Conservation (phyloP, 2,329 filamentous ascomycete genomes). For the Fusarium tanahbumbuense region DNA sequence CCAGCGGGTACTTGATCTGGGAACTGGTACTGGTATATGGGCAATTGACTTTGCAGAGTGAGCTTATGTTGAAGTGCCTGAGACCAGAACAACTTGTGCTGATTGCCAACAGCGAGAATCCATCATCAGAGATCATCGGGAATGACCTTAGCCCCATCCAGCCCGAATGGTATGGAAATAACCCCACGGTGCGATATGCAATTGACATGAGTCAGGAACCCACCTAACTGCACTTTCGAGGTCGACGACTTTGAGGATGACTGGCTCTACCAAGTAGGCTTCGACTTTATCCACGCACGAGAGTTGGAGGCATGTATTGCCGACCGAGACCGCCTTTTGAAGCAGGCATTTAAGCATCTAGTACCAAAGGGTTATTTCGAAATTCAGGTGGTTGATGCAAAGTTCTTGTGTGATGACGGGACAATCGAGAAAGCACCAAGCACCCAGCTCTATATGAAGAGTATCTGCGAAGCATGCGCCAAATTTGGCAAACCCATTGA, state of each 20-base stretch:
- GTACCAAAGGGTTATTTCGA: constrained; percentile 15
- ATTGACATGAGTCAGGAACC: not conserved
- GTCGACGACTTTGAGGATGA: constrained; percentile 28
- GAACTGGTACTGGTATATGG: constrained; percentile 33
- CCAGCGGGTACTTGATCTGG: constrained; percentile 31
- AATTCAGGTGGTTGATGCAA: constrained; percentile 6
- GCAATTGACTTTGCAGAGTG: constrained; percentile 35
- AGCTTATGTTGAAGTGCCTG: not conserved
- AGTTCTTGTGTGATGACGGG: constrained; percentile 14
- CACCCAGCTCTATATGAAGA: constrained; percentile 11
- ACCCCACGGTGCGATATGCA: accelerated
- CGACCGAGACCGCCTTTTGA: not conserved
- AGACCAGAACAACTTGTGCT: accelerated
- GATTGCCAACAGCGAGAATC: constrained; percentile 5
- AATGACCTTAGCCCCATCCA: constrained; percentile 34
- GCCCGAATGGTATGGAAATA: constrained; percentile 10
- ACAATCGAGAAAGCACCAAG: constrained; percentile 9
- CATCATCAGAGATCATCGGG: constrained; percentile 19
- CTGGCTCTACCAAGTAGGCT: constrained; percentile 14
- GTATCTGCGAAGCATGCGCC: constrained; percentile 4
- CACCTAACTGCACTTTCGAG: constrained; percentile 27
- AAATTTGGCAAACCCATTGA: constrained; percentile 29
- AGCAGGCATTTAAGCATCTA: not conserved
- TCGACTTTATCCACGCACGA: constrained; percentile 26
- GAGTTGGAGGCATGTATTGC: constrained; percentile 23